A percentile compares a stretch with the other conserved stretches of the same genome.
Conservation (phyloP, 1,284 basidiomycete species). For the Phlebopus sp. region DNA sequence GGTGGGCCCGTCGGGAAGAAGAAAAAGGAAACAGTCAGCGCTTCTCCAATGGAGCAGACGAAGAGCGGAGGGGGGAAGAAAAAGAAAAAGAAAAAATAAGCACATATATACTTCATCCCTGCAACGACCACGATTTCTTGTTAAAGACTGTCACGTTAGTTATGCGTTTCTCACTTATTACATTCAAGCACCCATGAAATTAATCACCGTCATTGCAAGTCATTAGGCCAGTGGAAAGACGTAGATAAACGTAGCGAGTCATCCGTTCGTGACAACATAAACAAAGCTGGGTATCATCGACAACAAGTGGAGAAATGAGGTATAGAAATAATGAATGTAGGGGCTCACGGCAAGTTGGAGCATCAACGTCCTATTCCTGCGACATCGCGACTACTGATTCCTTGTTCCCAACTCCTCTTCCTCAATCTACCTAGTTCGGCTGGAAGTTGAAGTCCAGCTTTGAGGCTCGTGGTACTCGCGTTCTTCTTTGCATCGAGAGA, state of each 20-base stretch:
- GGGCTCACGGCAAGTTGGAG: conserved; percentile 1
- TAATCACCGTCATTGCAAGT: background rate
- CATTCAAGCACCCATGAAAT: too few species aligned
- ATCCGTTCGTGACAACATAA: conserved; percentile 3
- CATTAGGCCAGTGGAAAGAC: background rate
- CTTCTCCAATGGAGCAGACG: conserved; percentile 3
- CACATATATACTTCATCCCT: background rate
- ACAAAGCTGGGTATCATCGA: conserved; percentile 12
- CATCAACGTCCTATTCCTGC: conserved; percentile 31
- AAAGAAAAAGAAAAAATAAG: conserved; percentile 23
- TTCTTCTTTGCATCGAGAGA: conserved; percentile 47
- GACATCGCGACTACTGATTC: conserved; percentile 42
- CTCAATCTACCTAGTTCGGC: conserved; percentile 41
- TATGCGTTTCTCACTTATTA: background rate
- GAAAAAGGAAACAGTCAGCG: background rate
- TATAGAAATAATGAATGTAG: conserved; percentile 9
- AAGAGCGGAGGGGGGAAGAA: background rate
- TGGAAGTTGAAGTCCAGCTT: conserved; percentile 24
- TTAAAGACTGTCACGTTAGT: background rate
- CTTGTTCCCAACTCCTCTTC: conserved; percentile 46
- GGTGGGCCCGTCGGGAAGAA: background rate
- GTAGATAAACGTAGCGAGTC: conserved; percentile 2
- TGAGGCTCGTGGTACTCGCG: conserved; percentile 39
- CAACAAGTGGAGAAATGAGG: background rate
- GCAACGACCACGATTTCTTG: background rate